Evolutionary conservation across 2,329 filamentous ascomycete genomes (phyloP).

Genomic region (Calonectria hongkongensis): DNA sequence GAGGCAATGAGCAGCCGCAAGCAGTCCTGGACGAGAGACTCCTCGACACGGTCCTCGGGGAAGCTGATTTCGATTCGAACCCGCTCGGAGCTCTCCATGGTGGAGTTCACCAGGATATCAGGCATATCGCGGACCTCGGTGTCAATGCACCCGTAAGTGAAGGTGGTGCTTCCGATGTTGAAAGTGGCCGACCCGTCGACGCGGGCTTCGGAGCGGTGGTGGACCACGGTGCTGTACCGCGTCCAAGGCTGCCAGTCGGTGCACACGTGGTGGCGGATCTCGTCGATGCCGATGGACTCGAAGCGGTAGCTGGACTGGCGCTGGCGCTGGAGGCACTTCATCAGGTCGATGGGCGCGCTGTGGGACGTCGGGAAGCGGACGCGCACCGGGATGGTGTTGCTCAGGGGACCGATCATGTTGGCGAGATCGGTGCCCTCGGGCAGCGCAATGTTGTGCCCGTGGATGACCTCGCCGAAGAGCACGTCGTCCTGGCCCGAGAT

Average conservation of each 20-base stretch:
- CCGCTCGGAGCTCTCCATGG: conserved; percentile 59
- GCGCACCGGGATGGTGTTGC: conserved; percentile 70
- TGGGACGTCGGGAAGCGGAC: conserved; percentile 66
- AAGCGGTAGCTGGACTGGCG: conserved; percentile 67
- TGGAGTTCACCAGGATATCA: conserved; percentile 68
- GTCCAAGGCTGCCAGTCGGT: conserved; percentile 73
- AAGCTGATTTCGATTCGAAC: conserved; percentile 68
- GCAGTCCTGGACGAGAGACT: conserved; percentile 65
- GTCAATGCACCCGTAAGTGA: conserved; percentile 66
- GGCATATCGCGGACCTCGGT: conserved; percentile 63
- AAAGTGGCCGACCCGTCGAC: conserved; percentile 63
- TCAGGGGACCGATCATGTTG: conserved; percentile 67
- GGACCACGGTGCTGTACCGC: conserved; percentile 72
- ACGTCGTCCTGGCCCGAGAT: conserved; percentile 70
- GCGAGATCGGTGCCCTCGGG: conserved; percentile 73
- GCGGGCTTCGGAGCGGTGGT: conserved; percentile 63
- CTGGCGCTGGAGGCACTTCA: conserved; percentile 70
- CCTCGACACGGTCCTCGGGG: conserved; percentile 65
- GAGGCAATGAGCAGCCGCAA: conserved; percentile 67
- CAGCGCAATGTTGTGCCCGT: conserved; percentile 66
- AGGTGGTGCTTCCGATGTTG: conserved; percentile 67
- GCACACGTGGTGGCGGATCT: conserved; percentile 70
- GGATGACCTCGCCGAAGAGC: conserved; percentile 73
- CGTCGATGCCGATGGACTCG: conserved; percentile 70
- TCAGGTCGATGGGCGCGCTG: conserved; percentile 68